Base-by-base conservation (phyloP, 2,329 filamentous ascomycete genomes). In the Neoscytalidium dimidiatum region DNA sequence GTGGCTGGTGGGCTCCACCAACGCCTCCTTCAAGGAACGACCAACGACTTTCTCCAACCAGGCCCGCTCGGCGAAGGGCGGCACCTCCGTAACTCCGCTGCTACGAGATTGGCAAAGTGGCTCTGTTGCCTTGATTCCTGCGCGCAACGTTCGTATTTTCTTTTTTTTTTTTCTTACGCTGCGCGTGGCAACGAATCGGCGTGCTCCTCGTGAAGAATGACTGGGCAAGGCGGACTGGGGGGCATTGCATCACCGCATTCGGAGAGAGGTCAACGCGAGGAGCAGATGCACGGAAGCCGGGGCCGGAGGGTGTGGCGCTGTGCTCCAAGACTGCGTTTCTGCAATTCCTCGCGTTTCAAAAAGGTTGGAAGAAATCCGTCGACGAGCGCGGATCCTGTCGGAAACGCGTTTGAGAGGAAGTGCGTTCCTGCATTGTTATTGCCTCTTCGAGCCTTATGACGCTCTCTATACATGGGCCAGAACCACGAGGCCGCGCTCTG, bases 51-150 rank as follows among this genome's bases (percentile, higher is more conserved):
- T n/a, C n/a, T n/a, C n/a, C 41, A 44, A 19, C 41, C 3, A 21
- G n/a, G 41, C 35, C 35, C 35, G 35, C 31, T n/a, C n/a, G n/a
- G n/a, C n/a, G n/a, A n/a, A n/a, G 31, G 51, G 38, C n/a, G 51
- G 19, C 51, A 13, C 19, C n/a, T 33, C 48, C 28, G 48, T 53
- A 53, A 11, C n/a, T 14, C 31, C 14, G 48, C 26, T n/a, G 26
- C 48, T 51, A 19, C 13, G 4, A 35, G 33, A 14, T 35, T 7
- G 33, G 8, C 31, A 33, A 6, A 33, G 31, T 4, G 4, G 8
- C 33, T 26, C 33, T 46, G 28, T 38, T 60, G 56, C 56, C 56
- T 60, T 60, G 56, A 31, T 60, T 60, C 46, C 28, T 26, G 26
- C n/a, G n/a, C 38, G 17, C 38, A n/a, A 23, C 6, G 14, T 60